Percentiles rank a stretch among this genome's conserved stretches.
These are phyloP conservation scores for Xerophyta viscosa DNA, from an alignment of 106 monocot species.

Conservation along the genomic window DNA sequence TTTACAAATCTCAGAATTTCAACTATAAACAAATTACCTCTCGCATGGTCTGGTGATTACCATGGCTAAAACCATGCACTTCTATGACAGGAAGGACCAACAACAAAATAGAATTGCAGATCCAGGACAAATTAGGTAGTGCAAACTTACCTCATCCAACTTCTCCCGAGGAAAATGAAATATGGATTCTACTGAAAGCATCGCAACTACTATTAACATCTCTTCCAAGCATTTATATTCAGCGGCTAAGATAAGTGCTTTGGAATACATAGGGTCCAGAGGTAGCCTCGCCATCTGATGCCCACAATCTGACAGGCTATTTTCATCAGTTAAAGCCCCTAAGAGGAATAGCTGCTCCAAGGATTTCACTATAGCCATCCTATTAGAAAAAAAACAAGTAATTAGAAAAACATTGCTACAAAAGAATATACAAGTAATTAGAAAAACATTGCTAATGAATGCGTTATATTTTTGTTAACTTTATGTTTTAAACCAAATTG, in stretches of 20 bases:
- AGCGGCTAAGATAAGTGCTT: conserved; percentile 59
- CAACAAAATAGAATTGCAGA: no score
- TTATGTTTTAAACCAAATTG: no score
- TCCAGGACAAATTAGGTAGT: no score
- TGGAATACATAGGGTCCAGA: conserved; percentile 85
- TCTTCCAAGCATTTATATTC: conserved; percentile 89
- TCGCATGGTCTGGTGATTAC: no score
- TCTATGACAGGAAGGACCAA: no score
- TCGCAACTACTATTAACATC: conserved; percentile 92
- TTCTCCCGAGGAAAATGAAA: conserved; percentile 78
- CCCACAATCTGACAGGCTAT: conserved; percentile 72
- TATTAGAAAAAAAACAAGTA: conserved; percentile 14
- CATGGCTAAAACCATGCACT: no score
- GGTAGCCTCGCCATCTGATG: conserved; percentile 79
- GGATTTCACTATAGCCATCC: conserved; percentile 66
- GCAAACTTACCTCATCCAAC: conserved; percentile 63
- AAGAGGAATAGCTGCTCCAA: conserved; percentile 69
- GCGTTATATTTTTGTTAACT: no score
- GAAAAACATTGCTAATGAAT: no score
- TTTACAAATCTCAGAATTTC: no score
- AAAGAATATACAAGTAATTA: neutral
- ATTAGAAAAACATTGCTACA: neutral
- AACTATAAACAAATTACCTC: no score
- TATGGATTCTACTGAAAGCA: conserved; percentile 97
- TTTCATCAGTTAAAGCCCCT: conserved; percentile 73